Conservation (phyloP, 176 grass and related monocot species). For the Themeda triandra region DNA sequence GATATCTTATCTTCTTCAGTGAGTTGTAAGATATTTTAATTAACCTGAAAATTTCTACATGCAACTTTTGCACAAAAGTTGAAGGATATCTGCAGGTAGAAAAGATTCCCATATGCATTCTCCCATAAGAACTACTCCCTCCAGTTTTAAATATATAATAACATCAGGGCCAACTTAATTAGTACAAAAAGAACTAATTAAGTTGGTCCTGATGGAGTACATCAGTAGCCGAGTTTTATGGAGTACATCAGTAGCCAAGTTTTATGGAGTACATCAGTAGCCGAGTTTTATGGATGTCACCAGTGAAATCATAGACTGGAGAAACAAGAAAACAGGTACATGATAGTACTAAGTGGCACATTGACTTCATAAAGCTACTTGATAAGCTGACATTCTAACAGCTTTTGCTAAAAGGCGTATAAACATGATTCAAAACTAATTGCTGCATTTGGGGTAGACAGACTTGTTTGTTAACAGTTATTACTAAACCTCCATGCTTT, state of each 20-base stretch:
- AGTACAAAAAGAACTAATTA: not conserved
- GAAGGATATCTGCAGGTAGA: not conserved
- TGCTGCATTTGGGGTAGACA: not conserved
- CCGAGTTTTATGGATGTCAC: not conserved
- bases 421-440: not conserved
- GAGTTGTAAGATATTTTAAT: not conserved
- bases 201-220: not conserved
- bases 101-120: not conserved
- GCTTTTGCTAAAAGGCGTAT: not conserved
- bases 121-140: not conserved
- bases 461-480: conserved; percentile 12
- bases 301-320: not conserved
- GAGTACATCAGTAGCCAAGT: not conserved
- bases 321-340: not conserved
- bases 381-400: not conserved
- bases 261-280: not conserved
- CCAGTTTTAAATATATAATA: not conserved
- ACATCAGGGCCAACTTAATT: not conserved
- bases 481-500: conserved; percentile 4
- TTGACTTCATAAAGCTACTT: not conserved
- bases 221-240: not conserved
- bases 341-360: not conserved
- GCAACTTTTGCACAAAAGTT: not conserved
- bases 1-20: not conserved
- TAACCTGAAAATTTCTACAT: not conserved